A percentile compares a stretch with the other conserved stretches of the same genome.
phyloP scores from a whole-genome alignment of 1,284 basidiomycete genomes.

The Melampsora americana region DNA sequence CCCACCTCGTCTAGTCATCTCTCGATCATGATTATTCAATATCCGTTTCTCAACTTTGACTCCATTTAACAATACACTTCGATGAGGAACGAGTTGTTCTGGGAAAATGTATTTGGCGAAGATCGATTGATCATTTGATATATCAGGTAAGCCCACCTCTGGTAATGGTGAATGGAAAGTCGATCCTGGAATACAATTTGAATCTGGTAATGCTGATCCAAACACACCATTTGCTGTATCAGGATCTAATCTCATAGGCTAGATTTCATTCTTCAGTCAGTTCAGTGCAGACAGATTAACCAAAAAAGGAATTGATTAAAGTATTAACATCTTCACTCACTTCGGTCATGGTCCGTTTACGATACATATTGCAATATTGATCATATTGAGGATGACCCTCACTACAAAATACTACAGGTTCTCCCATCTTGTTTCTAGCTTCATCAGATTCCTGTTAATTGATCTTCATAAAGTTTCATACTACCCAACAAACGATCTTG shows the following conservation, averaged over 20 bases:
- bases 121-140: constrained; percentile 78
- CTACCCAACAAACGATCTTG: constrained; percentile 75
- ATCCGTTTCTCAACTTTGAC: constrained; percentile 64
- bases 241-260: constrained; percentile 64
- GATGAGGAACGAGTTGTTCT: constrained; percentile 76
- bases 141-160: constrained; percentile 62
- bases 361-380: constrained; percentile 80
- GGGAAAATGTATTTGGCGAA: constrained; percentile 88
- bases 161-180: constrained; percentile 76
- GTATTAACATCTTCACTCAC: constrained; percentile 59
- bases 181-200: constrained; percentile 83
- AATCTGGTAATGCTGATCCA: constrained; percentile 76
- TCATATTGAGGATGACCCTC: constrained; percentile 81
- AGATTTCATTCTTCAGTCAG: constrained; percentile 22
- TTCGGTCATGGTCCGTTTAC: constrained; percentile 74
- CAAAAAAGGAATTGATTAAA: constrained; percentile 10
- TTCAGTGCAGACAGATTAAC: constrained; percentile 60
- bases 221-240: constrained; percentile 72
- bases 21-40: constrained; percentile 71
- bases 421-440: constrained; percentile 78
- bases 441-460: constrained; percentile 78
- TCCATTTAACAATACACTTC: constrained; percentile 76
- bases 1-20: constrained; percentile 60
- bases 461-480: constrained; percentile 70
- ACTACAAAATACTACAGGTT: constrained; percentile 78